Percentiles rank a stretch among this genome's conserved stretches.
Conservation (phyloP, 805 yeast species). For the Starmera caribaea region DNA sequence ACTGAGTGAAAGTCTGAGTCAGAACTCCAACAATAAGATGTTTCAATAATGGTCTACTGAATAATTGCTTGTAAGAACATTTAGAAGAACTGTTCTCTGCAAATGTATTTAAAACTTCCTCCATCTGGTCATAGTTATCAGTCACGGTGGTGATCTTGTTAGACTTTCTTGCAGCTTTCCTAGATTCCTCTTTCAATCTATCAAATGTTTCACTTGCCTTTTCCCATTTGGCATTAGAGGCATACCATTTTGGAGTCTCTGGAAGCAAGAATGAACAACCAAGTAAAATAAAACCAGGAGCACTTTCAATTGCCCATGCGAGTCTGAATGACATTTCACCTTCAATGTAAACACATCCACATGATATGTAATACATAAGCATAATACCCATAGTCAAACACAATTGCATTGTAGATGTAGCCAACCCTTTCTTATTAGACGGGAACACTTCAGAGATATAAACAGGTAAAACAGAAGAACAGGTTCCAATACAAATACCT, state of each 20-base stretch:
- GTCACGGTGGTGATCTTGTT: not conserved
- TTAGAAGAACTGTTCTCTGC: slow-evolving; percentile 17
- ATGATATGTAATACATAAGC: slow-evolving; percentile 41
- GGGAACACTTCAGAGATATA: slow-evolving; percentile 46
- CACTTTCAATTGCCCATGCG: slow-evolving; percentile 51
- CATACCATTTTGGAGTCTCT: slow-evolving; percentile 54
- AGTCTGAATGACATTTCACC: slow-evolving; percentile 48
- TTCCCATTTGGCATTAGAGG: slow-evolving; percentile 25
- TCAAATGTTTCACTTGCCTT: slow-evolving; percentile 24
- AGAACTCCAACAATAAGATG: slow-evolving; percentile 28
- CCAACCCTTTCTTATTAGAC: slow-evolving; percentile 34
- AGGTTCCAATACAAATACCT: slow-evolving; percentile 46
- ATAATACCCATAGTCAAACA: slow-evolving; percentile 50
- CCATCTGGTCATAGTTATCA: slow-evolving; percentile 16
- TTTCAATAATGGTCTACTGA: slow-evolving; percentile 23
- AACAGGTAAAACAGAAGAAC: slow-evolving; percentile 46
- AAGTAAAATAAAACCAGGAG: slow-evolving; percentile 39
- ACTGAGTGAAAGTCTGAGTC: slow-evolving; percentile 33
- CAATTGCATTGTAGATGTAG: slow-evolving; percentile 46
- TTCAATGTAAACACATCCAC: slow-evolving; percentile 32
- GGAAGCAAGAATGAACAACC: slow-evolving; percentile 32
- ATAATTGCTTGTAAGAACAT: slow-evolving; percentile 23
- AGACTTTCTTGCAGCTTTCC: slow-evolving; percentile 3
- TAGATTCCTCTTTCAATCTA: slow-evolving; percentile 8
- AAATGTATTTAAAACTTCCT: slow-evolving; percentile 7